Evolutionary conservation across 2,329 filamentous ascomycete genomes (phyloP).

Genomic region (Verticillium klebahnii): DNA sequence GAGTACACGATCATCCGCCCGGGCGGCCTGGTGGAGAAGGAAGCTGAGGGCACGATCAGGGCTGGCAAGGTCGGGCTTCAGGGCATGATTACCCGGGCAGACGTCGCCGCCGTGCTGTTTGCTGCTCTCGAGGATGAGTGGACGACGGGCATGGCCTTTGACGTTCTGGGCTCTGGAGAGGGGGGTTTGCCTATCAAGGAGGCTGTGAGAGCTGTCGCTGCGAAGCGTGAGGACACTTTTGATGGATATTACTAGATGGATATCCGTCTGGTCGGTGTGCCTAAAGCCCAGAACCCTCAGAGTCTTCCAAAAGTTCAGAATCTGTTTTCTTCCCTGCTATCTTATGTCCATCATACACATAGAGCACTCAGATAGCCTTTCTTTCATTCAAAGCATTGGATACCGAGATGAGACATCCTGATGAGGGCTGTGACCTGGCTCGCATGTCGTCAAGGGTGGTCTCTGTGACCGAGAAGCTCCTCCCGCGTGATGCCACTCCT

Average conservation of each 20-base stretch:
- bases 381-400: not conserved
- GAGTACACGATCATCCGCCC: slow-evolving; percentile 42
- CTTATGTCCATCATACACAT: too few relatives aligned
- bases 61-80: slow-evolving; percentile 36
- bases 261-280: not conserved
- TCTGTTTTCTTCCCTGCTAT: too few relatives aligned
- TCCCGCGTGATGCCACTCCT: slow-evolving; percentile 67
- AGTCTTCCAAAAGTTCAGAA: not conserved
- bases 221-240: slow-evolving; percentile 26
- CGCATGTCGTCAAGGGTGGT: not conserved
- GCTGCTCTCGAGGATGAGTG: slow-evolving; percentile 32
- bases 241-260: slow-evolving; percentile 17
- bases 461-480: slow-evolving; percentile 35
- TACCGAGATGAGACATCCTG: too few relatives aligned
- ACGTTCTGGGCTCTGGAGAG: slow-evolving; percentile 33
- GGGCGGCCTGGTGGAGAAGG: slow-evolving; percentile 31
- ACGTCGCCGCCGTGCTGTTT: slow-evolving; percentile 38
- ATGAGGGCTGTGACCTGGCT: too few relatives aligned
- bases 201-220: slow-evolving; percentile 31
- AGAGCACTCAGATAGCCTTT: too few relatives aligned
- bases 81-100: slow-evolving; percentile 32
- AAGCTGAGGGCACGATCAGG: slow-evolving; percentile 29
- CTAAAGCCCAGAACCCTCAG: not conserved
- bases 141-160: slow-evolving; percentile 36
- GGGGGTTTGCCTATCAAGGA: slow-evolving; percentile 24